Evolutionary conservation across 768 basidiomycete species (phyloP), one percentile per base, ranked within the genome.

Genomic region (Atractiella rhizophila): DNA sequence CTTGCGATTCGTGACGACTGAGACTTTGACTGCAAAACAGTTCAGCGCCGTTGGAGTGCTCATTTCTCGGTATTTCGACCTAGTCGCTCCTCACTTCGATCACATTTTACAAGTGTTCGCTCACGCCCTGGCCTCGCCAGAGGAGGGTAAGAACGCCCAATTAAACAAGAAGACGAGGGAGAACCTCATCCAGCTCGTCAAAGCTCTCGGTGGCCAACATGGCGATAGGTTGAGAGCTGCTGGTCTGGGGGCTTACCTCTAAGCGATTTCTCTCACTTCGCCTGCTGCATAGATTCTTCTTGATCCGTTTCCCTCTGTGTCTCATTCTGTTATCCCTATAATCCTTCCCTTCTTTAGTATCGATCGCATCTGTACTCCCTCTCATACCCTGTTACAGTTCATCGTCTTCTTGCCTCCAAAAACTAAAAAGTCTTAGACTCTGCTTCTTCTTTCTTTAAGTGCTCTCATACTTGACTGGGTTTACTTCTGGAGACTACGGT

Each of bases 1-100:
- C 38, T 31, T 42, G 25, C 28, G 10, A 8, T n/a, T 39, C 11
- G 2, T 27, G 2, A 0, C 37, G 2, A n/a, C 16, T 28, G 2
- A 32, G 3, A 31, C 28, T 7, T 18, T 2, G 62, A 88, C 91
- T 60, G 66, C 71, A 28, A 73, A 83, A 2, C 71, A 83, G 31
- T 88, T 88, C 69, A 70, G 73, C 23, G 75, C 79, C 5, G 65
- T 98, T 51, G 80, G 94, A 71, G 66, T 73, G 48, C 66, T 96
- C 35, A 82, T 85, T 70, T 68, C 69, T 47, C 68, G 65, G n/a
- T 69, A 74, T 54, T 71, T 77, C 12, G 65, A 69, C 35, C 62
- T 68, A 1, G 66, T 94, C 27, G 65, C 69, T 29, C 71, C 74
- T 2, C 69, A 74, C 63, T 66, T 94, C 54, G 80, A 88, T 54